These are phyloP conservation scores for Kwoniella mangroviensis DNA, from an alignment of 768 basidiomycete genomes.

Conservation along the genomic window DNA sequence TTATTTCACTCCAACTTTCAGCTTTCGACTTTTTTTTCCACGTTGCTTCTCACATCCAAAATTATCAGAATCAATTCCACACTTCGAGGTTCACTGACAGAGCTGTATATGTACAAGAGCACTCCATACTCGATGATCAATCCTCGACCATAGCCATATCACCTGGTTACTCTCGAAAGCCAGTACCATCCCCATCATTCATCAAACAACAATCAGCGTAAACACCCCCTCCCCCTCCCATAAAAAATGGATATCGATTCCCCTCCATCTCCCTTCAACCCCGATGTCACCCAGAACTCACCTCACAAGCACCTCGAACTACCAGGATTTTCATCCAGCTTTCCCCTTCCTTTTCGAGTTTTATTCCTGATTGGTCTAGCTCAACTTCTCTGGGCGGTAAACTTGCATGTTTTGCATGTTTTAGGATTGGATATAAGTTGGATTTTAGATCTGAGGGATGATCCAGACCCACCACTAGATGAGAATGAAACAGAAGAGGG, in stretches of 20 bases:
- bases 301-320: conserved; percentile 51
- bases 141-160: neutral
- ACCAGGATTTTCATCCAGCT: conserved; percentile 55
- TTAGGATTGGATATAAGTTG: conserved; percentile 74
- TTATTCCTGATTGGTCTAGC: conserved; percentile 77
- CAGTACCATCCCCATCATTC: neutral
- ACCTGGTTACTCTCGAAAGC: no score
- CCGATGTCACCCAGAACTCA: conserved; percentile 15
- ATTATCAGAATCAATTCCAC: no score
- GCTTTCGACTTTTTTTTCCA: neutral
- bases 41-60: no score
- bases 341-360: conserved; percentile 92
- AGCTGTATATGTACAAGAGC: no score
- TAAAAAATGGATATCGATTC: conserved; percentile 57
- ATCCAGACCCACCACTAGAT: conserved; percentile 11
- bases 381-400: conserved; percentile 88
- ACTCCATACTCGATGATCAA: neutral
- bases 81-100: no score
- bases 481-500: conserved; percentile 11
- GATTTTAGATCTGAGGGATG: conserved; percentile 66
- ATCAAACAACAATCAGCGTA: neutral
- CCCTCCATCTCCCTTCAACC: conserved; percentile 38
- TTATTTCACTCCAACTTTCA: no score
- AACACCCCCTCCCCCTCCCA: no score
- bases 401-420: conserved; percentile 79